Percentiles rank a stretch among this genome's conserved stretches.
phyloP scores from a whole-genome alignment of 208 protist species.

The Herpetomonas tarakana region DNA sequence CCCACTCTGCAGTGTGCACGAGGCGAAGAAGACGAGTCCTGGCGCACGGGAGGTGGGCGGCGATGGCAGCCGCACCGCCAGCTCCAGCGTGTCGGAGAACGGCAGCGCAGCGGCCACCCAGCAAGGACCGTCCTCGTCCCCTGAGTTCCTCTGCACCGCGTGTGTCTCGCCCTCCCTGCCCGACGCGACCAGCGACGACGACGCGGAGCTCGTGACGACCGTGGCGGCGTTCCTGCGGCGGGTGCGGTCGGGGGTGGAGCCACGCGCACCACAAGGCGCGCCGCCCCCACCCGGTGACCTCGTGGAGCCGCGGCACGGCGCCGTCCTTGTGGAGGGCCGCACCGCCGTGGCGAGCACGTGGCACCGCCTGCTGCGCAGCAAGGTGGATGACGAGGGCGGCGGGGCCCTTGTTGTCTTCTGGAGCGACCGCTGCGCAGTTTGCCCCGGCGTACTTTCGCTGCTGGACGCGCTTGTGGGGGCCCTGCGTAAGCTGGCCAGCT shows the following conservation, averaged over 20 bases:
- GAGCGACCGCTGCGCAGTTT: constrained; percentile 62
- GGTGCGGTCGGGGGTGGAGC: constrained; percentile 18
- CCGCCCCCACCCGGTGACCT: constrained; percentile 21
- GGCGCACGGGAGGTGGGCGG: background rate
- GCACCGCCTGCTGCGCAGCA: constrained; percentile 13
- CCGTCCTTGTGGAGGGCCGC: constrained; percentile 25
- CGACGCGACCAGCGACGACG: too few relatives aligned
- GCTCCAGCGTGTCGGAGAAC: too few relatives aligned
- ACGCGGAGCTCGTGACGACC: too few relatives aligned
- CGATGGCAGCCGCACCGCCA: background rate
- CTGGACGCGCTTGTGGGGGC: constrained; percentile 39
- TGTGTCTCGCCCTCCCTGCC: too few relatives aligned
- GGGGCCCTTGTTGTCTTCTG: constrained; percentile 49
- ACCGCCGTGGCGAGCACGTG: constrained; percentile 34
- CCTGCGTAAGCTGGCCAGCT: constrained; percentile 18
- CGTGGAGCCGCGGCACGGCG: constrained; percentile 27
- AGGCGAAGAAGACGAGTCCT: background rate
- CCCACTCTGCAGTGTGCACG: background rate
- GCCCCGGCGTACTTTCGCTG: constrained; percentile 45
- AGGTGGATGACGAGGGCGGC: background rate
- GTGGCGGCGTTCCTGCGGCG: constrained; percentile 26
- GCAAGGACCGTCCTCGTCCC: too few relatives aligned
- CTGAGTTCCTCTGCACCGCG: too few relatives aligned
- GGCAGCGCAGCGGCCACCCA: too few relatives aligned
- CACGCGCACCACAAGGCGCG: constrained; percentile 33